Evolutionary conservation across 805 yeast species (phyloP), one percentile per base, ranked within the genome.

Genomic region (Cyberlindnera xishuangbannaensis): DNA sequence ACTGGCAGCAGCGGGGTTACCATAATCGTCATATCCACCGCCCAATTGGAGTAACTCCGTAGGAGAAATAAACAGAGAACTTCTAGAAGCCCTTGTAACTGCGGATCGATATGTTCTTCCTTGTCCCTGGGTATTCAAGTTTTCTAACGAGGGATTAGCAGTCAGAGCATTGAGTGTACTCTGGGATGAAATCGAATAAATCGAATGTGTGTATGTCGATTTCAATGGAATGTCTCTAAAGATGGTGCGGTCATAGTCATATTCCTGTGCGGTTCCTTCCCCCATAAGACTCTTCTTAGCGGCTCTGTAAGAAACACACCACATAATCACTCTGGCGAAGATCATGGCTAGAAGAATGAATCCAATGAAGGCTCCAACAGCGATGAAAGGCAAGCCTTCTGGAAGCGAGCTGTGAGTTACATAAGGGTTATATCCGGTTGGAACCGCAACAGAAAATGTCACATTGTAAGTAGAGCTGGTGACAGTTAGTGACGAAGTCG

Each of bases 351-450:
- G 23, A 3, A 53, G 31, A 3, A 56, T 55, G 20, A 74, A 71
- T 0, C 78, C 84, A 12, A 83, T 64, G 23, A 76, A 69, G 17
- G 77, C 66, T 3, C 92, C 95, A 39, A 83, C 77, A 1, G 81
- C 81, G 28, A 84, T 82, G 58, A 83, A 84, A 4, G 83, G 84
- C 2, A 90, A 78, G 4, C 92, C 94, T 30, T 70, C 67, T 1
- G 81, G 78, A 27, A 70, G 63, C 6, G 49, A 53, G 12, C 72
- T 56, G 21, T 63, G 55, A 18, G 64, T 50, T 15, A 83, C 64
- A 46, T 65, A 73, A 14, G 90, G 87, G 55, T 82, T 83, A 7
- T 18, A 14, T 9, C 31, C 39, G 6, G 52, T 37, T 15, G 56
- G 51, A 12, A 51, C 46, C 4, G 28, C 37, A n/a, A 48, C 47